Percentiles rank a stretch among this genome's conserved stretches.
phyloP scores from a whole-genome alignment of 805 yeast genomes.

The Pichia californica region DNA sequence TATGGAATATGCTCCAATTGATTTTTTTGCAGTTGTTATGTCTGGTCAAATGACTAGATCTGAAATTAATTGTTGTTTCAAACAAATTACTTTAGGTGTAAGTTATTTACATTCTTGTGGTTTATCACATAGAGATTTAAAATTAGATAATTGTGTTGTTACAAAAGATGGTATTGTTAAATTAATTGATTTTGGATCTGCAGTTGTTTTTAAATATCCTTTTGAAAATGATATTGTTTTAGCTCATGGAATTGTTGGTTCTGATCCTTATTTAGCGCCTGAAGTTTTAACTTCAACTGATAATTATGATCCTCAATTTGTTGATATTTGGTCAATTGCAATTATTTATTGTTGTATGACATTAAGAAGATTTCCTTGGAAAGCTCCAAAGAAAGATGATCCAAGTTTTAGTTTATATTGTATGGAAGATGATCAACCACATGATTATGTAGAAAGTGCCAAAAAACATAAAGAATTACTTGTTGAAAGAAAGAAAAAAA shows the following conservation, averaged over 20 bases:
- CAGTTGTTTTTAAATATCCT: constrained; percentile 76
- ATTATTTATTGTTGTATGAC: constrained; percentile 86
- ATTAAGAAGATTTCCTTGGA: constrained; percentile 82
- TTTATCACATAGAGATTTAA: constrained; percentile 75
- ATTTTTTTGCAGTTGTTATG: constrained; percentile 84
- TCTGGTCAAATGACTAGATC: constrained; percentile 75
- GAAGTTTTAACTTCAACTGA: constrained; percentile 54
- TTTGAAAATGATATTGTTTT: constrained; percentile 51
- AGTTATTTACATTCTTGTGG: constrained; percentile 71
- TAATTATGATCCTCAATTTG: constrained; percentile 68
- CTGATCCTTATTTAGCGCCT: constrained; percentile 84
- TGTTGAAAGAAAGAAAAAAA: constrained; percentile 51
- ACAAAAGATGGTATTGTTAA: constrained; percentile 68
- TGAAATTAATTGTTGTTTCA: constrained; percentile 76
- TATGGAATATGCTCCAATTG: constrained; percentile 82
- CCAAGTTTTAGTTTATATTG: constrained; percentile 63
- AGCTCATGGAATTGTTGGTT: constrained; percentile 76
- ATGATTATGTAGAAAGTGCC: constrained; percentile 68
- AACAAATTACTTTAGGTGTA: constrained; percentile 69
- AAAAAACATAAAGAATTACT: constrained; percentile 62
- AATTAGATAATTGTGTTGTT: constrained; percentile 77
- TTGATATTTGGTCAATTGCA: constrained; percentile 81
- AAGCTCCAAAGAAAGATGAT: constrained; percentile 65
- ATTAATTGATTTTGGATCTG: constrained; percentile 78
- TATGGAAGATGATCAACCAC: constrained; percentile 65